Conservation (phyloP, 805 yeast species). For the Kregervanrija pseudodelftensis region DNA sequence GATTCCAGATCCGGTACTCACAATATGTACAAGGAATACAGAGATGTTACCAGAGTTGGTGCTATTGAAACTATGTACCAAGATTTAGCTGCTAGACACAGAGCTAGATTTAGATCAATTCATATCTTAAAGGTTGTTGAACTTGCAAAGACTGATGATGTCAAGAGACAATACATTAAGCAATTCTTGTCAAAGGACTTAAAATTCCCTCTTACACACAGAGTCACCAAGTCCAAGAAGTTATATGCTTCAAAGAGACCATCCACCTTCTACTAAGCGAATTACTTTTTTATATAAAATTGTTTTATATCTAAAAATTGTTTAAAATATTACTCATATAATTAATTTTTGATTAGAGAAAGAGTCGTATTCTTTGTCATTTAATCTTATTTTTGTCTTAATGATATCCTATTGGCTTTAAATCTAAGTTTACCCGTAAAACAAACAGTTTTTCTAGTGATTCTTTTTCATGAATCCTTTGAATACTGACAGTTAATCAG, state of each 20-base stretch:
- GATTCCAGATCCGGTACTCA: slow-evolving; percentile 99
- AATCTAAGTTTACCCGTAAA: too few relatives aligned
- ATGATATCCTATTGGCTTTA: too few relatives aligned
- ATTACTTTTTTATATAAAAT: slow-evolving; percentile 10
- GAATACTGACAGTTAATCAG: too few relatives aligned
- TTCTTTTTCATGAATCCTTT: too few relatives aligned
- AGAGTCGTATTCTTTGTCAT: too few relatives aligned
- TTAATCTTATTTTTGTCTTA: too few relatives aligned
- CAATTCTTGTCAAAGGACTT: slow-evolving; percentile 93
- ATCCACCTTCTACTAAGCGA: slow-evolving; percentile 84
- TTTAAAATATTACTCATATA: neutral
- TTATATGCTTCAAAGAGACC: slow-evolving; percentile 91
- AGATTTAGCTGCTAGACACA: slow-evolving; percentile 99
- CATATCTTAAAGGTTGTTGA: slow-evolving; percentile 99
- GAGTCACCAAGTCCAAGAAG: slow-evolving; percentile 85
- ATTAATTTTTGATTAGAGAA: too few relatives aligned
- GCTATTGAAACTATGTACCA: slow-evolving; percentile 98
- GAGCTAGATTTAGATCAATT: slow-evolving; percentile 99
- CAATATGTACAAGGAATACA: slow-evolving; percentile 99
- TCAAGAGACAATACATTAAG: slow-evolving; percentile 98
- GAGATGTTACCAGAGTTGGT: slow-evolving; percentile 98
- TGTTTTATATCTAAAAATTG: neutral
- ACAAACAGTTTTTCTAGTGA: too few relatives aligned
- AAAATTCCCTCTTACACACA: slow-evolving; percentile 99
- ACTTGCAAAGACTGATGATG: slow-evolving; percentile 95